A percentile compares a stretch with the other conserved stretches of the same genome.
These are phyloP conservation scores for Diaporthe vexans DNA, from an alignment of 2,329 filamentous ascomycete genomes.

Conservation along the genomic window DNA sequence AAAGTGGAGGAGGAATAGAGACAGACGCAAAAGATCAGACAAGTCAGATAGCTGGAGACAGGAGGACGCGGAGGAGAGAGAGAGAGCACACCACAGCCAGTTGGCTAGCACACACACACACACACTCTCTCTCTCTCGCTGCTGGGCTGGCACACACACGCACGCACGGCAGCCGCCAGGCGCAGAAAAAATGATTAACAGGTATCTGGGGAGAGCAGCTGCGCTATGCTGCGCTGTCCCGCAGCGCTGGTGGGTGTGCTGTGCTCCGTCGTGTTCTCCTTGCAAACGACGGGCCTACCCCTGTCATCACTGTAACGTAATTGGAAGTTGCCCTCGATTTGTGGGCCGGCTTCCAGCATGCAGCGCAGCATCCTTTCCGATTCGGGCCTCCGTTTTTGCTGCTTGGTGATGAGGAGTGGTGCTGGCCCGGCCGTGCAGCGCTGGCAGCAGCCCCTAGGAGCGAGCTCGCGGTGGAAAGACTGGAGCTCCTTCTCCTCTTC, in stretches of 20 bases:
- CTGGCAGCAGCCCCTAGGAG: not conserved
- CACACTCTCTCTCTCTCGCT: no score
- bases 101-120: not conserved
- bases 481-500: constrained; percentile 21
- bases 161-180: not conserved
- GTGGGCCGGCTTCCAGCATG: constrained; percentile 16
- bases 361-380: constrained; percentile 22
- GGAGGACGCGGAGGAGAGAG: no score
- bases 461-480: not conserved
- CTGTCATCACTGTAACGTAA: constrained; percentile 1
- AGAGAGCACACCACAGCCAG: constrained; percentile 9
- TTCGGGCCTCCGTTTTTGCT: constrained; percentile 28
- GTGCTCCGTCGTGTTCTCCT: not conserved
- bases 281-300: constrained; percentile 31
- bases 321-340: constrained; percentile 21
- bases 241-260: constrained; percentile 10
- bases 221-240: constrained; percentile 18
- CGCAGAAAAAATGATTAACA: constrained; percentile 16
- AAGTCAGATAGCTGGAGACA: no score
- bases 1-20: constrained; percentile 29
- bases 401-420: constrained; percentile 5
- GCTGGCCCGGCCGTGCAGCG: not conserved
- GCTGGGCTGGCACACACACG: no score
- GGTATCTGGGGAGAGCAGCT: not conserved
- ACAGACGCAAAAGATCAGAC: not conserved